phyloP scores from a whole-genome alignment of 345 rosid species.

The Eucalyptus tenuipes region DNA sequence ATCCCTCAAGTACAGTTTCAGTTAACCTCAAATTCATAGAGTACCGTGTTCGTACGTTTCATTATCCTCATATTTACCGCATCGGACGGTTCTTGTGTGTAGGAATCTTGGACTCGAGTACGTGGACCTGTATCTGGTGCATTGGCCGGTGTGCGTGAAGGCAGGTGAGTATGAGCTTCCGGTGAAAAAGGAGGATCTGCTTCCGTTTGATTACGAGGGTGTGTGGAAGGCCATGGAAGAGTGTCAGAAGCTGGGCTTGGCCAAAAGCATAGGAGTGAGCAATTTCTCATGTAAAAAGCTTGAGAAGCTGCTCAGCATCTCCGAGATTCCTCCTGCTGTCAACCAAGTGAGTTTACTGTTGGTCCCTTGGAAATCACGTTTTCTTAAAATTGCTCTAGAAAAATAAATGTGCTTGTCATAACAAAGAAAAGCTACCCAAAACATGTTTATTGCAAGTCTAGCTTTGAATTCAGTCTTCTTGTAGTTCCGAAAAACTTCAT shows the following conservation, averaged over 20 bases:
- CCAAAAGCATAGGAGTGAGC: conserved; percentile 26
- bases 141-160: neutral
- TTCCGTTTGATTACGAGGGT: conserved; percentile 1
- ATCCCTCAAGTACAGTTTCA: neutral
- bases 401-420: neutral
- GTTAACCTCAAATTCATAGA: neutral
- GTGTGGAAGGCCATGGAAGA: conserved; percentile 38
- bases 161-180: neutral
- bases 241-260: conserved; percentile 12
- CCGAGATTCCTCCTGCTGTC: conserved; percentile 20
- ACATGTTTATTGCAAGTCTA: neutral
- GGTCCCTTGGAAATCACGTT: neutral
- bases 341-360: conserved; percentile 7
- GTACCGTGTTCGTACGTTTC: neutral
- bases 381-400: neutral
- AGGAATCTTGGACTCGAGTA: neutral
- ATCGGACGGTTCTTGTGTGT: neutral
- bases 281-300: conserved; percentile 23
- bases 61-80: neutral
- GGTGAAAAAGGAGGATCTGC: neutral
- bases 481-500: neutral
- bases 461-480: neutral
- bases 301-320: conserved; percentile 1
- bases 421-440: neutral
- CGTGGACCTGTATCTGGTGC: neutral